Evolutionary conservation across 768 basidiomycete species (phyloP).

Genomic region (Harrya chromipes): DNA sequence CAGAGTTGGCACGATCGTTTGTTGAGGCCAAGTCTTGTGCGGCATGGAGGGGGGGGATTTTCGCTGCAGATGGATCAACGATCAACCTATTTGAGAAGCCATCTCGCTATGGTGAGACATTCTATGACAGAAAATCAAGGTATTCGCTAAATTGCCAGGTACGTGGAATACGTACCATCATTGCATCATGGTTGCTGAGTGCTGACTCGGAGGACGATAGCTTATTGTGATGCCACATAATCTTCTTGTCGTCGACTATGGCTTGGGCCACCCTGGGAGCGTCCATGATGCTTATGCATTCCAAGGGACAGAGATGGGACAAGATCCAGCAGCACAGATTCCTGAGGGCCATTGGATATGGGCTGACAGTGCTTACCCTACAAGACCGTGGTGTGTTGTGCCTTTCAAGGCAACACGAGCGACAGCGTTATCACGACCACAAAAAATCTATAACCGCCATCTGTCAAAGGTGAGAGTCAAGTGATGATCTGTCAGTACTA

Average conservation of each 20-base stretch:
- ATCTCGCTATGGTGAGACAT: neutral
- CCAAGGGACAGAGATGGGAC: neutral
- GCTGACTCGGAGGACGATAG: no score
- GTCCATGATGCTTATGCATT: constrained; percentile 9
- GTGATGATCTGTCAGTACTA: no score
- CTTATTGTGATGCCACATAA: constrained; percentile 5
- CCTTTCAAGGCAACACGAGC: neutral
- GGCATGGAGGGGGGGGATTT: constrained; percentile 36
- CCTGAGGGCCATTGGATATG: constrained; percentile 7
- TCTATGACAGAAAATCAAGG: constrained; percentile 13
- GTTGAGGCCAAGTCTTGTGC: neutral
- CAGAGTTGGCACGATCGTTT: neutral
- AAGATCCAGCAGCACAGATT: neutral
- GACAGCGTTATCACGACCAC: neutral
- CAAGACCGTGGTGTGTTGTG: constrained; percentile 1
- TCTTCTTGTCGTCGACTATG: constrained; percentile 3
- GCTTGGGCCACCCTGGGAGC: constrained; percentile 6
- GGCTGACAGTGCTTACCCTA: constrained; percentile 14
- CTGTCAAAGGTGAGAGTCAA: constrained; percentile 8
- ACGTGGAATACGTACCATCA: neutral
- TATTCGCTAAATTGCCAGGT: constrained; percentile 22
- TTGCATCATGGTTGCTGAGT: neutral
- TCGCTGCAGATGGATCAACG: constrained; percentile 37
- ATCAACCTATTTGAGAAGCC: constrained; percentile 13
- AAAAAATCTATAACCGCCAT: constrained; percentile 1